A percentile compares a stretch with the other conserved stretches of the same genome.
Conservation (phyloP, 345 rosid species). For the Aquilaria sinensis region DNA sequence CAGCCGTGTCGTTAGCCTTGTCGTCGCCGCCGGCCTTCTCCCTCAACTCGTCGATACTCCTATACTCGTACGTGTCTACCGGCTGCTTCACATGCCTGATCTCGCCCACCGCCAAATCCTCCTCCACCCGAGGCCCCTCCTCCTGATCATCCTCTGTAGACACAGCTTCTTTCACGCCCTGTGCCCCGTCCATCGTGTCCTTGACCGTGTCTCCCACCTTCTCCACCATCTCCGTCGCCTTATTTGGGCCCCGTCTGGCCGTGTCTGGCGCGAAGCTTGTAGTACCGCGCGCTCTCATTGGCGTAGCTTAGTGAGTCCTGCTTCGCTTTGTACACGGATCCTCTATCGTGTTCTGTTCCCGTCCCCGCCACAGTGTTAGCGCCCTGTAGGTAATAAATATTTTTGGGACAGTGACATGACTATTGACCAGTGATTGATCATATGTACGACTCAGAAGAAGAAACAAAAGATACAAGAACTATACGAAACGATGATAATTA, state of each 20-base stretch:
- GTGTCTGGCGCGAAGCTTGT: conserved; percentile 27
- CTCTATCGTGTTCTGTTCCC: background rate
- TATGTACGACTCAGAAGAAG: background rate
- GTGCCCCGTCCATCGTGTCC: conserved; percentile 32
- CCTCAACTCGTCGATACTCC: conserved; percentile 35
- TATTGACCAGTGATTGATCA: background rate
- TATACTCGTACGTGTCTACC: conserved; percentile 40
- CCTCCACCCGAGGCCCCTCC: conserved; percentile 15
- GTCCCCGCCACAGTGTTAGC: conserved; percentile 19
- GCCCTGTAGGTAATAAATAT: conserved; percentile 13
- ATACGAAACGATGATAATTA: too few relatives aligned
- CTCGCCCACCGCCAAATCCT: conserved; percentile 34
- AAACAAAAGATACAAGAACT: background rate
- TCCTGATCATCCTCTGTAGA: background rate
- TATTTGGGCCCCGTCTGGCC: conserved; percentile 36
- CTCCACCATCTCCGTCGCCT: conserved; percentile 27
- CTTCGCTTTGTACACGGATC: conserved; percentile 17
- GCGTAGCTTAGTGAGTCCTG: conserved; percentile 17
- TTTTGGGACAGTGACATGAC: too few relatives aligned
- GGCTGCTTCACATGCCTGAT: conserved; percentile 31
- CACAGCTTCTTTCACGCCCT: conserved; percentile 25
- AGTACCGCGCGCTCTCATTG: conserved; percentile 14
- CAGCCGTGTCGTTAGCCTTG: conserved; percentile 10
- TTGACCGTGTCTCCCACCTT: conserved; percentile 32
- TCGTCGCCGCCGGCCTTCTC: conserved; percentile 13